Percentiles rank a stretch among this genome's conserved stretches.
These are phyloP conservation scores for Aspergillus novofumigatus DNA, from an alignment of 2,329 filamentous ascomycete genomes.

Conservation along the genomic window DNA sequence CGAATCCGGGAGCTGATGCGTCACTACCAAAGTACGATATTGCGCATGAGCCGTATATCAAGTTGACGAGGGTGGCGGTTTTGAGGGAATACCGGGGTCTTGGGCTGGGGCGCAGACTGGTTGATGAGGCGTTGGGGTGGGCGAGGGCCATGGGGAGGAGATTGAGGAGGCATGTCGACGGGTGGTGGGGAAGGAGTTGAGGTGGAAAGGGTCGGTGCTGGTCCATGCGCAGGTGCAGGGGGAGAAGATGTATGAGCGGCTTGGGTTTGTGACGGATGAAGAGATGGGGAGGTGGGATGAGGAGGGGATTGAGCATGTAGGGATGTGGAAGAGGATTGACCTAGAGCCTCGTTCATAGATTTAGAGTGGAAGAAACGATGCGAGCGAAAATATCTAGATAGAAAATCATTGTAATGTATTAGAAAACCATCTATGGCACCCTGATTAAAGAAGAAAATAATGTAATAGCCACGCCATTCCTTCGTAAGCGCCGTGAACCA, in stretches of 20 bases:
- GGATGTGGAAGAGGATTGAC: slow-evolving; percentile 65
- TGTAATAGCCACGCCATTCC: slow-evolving; percentile 3
- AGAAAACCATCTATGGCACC: not conserved
- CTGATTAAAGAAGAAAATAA: not conserved
- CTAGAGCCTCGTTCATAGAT: slow-evolving; percentile 7
- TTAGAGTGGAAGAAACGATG: not conserved
- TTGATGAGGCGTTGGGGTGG: slow-evolving; percentile 66
- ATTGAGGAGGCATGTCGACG: slow-evolving; percentile 27
- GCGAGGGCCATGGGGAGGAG: slow-evolving; percentile 56
- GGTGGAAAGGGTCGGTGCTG: slow-evolving; percentile 71
- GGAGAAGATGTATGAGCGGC: slow-evolving; percentile 61
- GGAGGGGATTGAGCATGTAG: slow-evolving; percentile 78
- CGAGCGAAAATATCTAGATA: not conserved
- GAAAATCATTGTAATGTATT: not conserved
- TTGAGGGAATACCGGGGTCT: slow-evolving; percentile 60
- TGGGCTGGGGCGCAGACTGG: slow-evolving; percentile 61
- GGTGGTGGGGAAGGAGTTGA: slow-evolving; percentile 34
- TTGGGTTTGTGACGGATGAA: slow-evolving; percentile 72
- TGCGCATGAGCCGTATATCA: slow-evolving; percentile 70
- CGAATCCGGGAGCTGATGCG: slow-evolving; percentile 17
- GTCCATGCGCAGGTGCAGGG: slow-evolving; percentile 72
- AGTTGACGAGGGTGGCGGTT: slow-evolving; percentile 74
- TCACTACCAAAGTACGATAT: slow-evolving; percentile 38
- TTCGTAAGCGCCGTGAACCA: slow-evolving; percentile 1
- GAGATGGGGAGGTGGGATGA: slow-evolving; percentile 74